Conservation (phyloP, 352 stramenopile genomes). For the Hyaloperonospora arabidopsidis region DNA sequence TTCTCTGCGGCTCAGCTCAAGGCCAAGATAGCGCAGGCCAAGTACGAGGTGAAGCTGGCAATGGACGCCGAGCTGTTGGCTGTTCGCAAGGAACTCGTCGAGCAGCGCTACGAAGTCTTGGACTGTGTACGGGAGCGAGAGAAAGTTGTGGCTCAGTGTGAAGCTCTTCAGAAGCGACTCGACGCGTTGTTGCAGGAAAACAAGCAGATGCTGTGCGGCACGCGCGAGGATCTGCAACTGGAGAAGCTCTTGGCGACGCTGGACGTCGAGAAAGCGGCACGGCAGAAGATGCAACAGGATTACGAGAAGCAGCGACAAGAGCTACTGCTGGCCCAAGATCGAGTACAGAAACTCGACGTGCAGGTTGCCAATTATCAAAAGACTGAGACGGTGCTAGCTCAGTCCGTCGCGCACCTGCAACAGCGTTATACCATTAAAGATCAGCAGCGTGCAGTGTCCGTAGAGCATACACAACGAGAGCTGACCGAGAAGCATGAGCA, state of each 20-base stretch:
- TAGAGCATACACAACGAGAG: constrained; percentile 38
- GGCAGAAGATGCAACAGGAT: constrained; percentile 28
- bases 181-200: constrained; percentile 42
- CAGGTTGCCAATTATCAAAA: constrained; percentile 66
- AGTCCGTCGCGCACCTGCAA: constrained; percentile 64
- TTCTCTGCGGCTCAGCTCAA: constrained; percentile 48
- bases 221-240: constrained; percentile 37
- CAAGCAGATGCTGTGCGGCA: constrained; percentile 43
- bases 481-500: constrained; percentile 32
- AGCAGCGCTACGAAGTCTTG: constrained; percentile 33
- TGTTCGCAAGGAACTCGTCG: constrained; percentile 39
- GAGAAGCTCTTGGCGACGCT: constrained; percentile 47
- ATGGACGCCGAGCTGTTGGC: constrained; percentile 38
- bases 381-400: constrained; percentile 63
- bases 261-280: constrained; percentile 44
- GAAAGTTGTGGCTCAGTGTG: constrained; percentile 11
- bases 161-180: constrained; percentile 29
- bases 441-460: constrained; percentile 37
- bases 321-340: constrained; percentile 35
- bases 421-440: constrained; percentile 51
- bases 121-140: constrained; percentile 22
- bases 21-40: constrained; percentile 45
- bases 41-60: constrained; percentile 45
- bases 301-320: constrained; percentile 41
- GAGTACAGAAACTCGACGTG: constrained; percentile 32